Evolutionary conservation across 345 rosid genomes (phyloP), one percentile per base, ranked within the genome.

Genomic region (Salix koriyanagi): DNA sequence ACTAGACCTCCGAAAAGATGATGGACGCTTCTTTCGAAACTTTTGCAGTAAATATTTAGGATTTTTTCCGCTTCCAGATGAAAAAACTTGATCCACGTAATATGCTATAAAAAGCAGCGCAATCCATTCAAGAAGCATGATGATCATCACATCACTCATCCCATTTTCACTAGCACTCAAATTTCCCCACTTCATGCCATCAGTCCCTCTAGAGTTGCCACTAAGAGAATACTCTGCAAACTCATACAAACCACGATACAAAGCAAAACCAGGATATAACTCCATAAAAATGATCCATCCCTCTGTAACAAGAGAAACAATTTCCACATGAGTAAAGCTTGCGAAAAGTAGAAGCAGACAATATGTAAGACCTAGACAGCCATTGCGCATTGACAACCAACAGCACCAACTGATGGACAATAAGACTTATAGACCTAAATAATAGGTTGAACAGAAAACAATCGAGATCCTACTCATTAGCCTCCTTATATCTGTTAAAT

Each of bases 181-280:
- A 85, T 91, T 67, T 61, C 78, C 37, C 99, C 98, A 93, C 48
- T 48, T 84, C 92, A 95, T 91, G 64, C 99, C 98, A 80, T 81
- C 61, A 7, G 79, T 91, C 41, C 91, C 93, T 80, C 79, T 82
- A 36, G 73, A 74, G 85, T 75, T 74, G 32, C 90, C 96, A 2
- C 5, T 67, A 36, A 88, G 81, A 58, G 98, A 70, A 76, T 86
- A 90, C 56, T 84, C 85, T 1, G 90, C 83, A 34, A 95, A 88
- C 83, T 95, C 97, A 16, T 93, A 95, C 73, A 95, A 68, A n/a
- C 99, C 98, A 56, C 98, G 98, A 66, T 72, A 91, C 26, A 95
- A 75, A 74, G 97, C 77, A 66, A 93, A 95, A 54, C 98, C 97
- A 28, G 99, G 99, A 85, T 83, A 95, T 56, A 95, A 48, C 88